Evolutionary conservation across 306 rosid species (phyloP).

Genomic region (Vigna nakashimae): DNA sequence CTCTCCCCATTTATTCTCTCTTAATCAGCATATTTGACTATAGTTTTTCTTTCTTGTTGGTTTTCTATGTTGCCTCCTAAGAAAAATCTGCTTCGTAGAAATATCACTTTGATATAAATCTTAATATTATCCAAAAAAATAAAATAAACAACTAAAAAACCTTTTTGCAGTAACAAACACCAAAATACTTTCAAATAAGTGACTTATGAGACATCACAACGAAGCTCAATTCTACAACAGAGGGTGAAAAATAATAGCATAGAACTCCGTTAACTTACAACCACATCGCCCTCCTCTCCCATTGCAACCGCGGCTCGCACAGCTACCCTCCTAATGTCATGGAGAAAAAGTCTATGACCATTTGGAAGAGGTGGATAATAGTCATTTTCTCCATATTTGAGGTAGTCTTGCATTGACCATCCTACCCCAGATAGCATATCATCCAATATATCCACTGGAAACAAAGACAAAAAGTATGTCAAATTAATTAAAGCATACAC

Average conservation of each 20-base stretch:
- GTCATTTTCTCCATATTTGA: conserved; percentile 89
- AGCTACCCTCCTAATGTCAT: conserved; percentile 88
- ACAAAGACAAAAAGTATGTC: conserved; percentile 41
- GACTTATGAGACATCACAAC: conserved; percentile 25
- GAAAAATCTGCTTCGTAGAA: background rate
- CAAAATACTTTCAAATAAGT: conserved; percentile 38
- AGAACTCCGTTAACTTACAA: conserved; percentile 77
- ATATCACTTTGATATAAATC: background rate
- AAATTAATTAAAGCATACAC: conserved; percentile 29
- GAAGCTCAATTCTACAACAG: conserved; percentile 5
- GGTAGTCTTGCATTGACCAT: conserved; percentile 97
- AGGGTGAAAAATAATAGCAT: conserved; percentile 19
- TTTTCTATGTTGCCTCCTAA: conserved; percentile 12
- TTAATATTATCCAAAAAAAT: conserved; percentile 7
- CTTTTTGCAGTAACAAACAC: conserved; percentile 21
- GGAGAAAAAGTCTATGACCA: conserved; percentile 91
- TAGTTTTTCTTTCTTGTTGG: conserved; percentile 13
- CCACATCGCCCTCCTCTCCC: conserved; percentile 99
- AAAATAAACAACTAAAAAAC: background rate
- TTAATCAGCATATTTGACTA: conserved; percentile 10
- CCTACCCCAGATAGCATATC: conserved; percentile 97
- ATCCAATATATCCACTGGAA: conserved; percentile 90
- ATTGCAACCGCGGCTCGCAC: conserved; percentile 97
- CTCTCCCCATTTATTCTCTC: conserved; percentile 20
- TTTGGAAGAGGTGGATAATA: conserved; percentile 96